Conservation (phyloP, 371 early-diverging fungal species). For the Apophysomyces variabilis region DNA sequence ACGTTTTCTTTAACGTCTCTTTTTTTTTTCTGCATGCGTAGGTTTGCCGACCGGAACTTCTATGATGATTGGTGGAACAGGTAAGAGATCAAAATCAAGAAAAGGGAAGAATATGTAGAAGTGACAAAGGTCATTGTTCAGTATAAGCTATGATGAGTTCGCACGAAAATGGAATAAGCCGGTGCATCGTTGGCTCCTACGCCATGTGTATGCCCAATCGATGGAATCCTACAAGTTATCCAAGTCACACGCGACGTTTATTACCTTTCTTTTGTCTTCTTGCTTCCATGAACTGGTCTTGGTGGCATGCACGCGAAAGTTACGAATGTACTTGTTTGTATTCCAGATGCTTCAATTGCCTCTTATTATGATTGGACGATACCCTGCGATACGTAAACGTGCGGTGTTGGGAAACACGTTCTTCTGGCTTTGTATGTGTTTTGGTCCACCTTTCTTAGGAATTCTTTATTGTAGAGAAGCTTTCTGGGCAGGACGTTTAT, state of each 20-base stretch:
- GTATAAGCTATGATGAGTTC: slow-evolving; percentile 91
- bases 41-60: slow-evolving; percentile 96
- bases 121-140: slow-evolving; percentile 14
- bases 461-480: slow-evolving; percentile 74
- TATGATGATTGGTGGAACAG: slow-evolving; percentile 99
- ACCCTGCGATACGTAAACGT: slow-evolving; percentile 61
- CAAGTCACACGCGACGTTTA: slow-evolving; percentile 73
- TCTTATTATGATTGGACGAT: slow-evolving; percentile 74
- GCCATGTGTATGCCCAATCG: slow-evolving; percentile 90
- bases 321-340: slow-evolving; percentile 82
- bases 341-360: slow-evolving; percentile 96
- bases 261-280: slow-evolving; percentile 89
- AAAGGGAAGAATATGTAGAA: neutral
- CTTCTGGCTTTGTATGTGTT: slow-evolving; percentile 89
- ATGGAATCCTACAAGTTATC: slow-evolving; percentile 78
- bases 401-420: slow-evolving; percentile 77
- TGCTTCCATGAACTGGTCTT: slow-evolving; percentile 91
- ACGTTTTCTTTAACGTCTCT: neutral
- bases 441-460: slow-evolving; percentile 80
- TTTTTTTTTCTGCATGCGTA: slow-evolving; percentile 17
- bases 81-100: slow-evolving; percentile 12
- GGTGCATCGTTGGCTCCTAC: slow-evolving; percentile 93
- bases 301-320: slow-evolving; percentile 71
- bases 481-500: slow-evolving; percentile 28
- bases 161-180: slow-evolving; percentile 98